Evolutionary conservation across 192 early-diverging fungal species (phyloP).

Genomic region (Rhizophagus sp.): DNA sequence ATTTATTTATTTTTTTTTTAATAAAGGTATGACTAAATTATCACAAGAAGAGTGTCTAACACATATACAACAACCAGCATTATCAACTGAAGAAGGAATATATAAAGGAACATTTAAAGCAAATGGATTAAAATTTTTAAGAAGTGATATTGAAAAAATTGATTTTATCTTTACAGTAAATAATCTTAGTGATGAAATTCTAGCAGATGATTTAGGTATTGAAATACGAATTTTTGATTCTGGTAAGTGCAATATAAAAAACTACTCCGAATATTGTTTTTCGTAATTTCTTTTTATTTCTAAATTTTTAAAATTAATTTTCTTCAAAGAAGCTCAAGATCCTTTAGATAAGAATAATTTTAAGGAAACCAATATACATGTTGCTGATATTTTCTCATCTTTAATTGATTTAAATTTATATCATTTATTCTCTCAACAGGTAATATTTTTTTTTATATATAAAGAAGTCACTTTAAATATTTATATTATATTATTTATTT

Average conservation of each 20-base stretch:
- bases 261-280: no score
- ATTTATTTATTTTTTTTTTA: no score
- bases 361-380: neutral
- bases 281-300: no score
- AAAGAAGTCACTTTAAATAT: no score
- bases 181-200: neutral
- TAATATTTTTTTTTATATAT: neutral
- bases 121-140: neutral
- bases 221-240: neutral
- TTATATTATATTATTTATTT: neutral
- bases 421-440: neutral
- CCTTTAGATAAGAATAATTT: neutral
- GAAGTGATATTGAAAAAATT: neutral
- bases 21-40: neutral
- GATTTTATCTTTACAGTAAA: neutral
- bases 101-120: neutral
- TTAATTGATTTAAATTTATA: neutral
- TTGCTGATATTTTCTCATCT: neutral
- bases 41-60: neutral
- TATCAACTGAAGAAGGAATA: neutral
- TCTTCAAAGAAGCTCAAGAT: neutral
- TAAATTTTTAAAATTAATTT: no score
- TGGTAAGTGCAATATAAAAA: neutral
- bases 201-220: neutral
- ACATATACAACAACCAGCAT: neutral